Evolutionary conservation across 23 red algal genomes (phyloP), one percentile per base, ranked within the genome.

Genomic region (Gracilariopsis chorda): DNA sequence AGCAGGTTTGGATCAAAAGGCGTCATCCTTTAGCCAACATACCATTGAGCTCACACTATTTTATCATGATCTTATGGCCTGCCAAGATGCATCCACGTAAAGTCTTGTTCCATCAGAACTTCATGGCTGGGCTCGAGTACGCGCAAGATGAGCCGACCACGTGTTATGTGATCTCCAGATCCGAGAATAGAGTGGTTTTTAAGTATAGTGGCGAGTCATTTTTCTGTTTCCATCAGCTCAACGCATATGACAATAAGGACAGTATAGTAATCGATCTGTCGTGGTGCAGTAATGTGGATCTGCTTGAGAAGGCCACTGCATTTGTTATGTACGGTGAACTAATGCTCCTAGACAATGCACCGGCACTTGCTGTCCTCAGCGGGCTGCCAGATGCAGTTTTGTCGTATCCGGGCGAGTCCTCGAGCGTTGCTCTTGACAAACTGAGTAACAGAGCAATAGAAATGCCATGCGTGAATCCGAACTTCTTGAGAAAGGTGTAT

Each of bases 141-240:
- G 30, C 73, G 0, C 12, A 80, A 44, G 45, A 2, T 55, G 21
- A 48, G 0, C 43, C 44, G 1, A 59, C 89, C 6, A 51, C n/a
- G 0, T 92, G 83, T 35, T 32, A 43, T 29, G 77, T 92, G 6
- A 37, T 92, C 33, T 59, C 74, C 5, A 48, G 87, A 43, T 44
- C 25, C 20, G 58, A 63, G 5, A 63, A 51, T 3, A 58, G 63
- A 2, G 20, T 92, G 21, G 61, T 92, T 36, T 77, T 78, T 9
- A 73, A 51, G 14, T 92, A 92, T 69, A 73, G 25, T 9, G 56
- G 60, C 19, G 49, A 51, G 1, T 30, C 89, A 25, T 83, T 92
- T 62, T 92, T 84, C 49, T 82, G 76, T 41, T 92, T 92, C 25
- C 89, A 92, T 64, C 57, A 53, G 32, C 24, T 92, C 41, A 92